phyloP scores from a whole-genome alignment of 140 eudicot genomes.

The Oenanthe javanica region DNA sequence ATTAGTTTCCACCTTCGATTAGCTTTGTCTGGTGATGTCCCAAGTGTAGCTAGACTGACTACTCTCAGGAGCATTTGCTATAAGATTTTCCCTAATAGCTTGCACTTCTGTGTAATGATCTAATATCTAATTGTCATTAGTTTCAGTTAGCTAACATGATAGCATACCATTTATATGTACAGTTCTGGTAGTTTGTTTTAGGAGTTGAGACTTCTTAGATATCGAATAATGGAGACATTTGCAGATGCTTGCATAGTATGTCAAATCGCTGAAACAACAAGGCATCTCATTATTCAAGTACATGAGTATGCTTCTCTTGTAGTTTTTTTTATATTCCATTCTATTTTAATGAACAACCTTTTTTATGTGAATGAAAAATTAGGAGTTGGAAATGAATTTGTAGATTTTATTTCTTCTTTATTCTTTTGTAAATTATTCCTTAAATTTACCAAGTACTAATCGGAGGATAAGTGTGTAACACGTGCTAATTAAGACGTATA shows the following conservation, averaged over 20 bases:
- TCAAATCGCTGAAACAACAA: not conserved
- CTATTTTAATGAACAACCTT: not conserved
- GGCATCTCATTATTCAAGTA: not conserved
- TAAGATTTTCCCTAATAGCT: constrained; percentile 6
- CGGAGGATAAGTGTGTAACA: too few species aligned
- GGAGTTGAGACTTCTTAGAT: not conserved
- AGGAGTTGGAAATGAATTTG: not conserved
- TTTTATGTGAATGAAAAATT: not conserved
- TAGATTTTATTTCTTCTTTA: too few species aligned
- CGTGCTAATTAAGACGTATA: not conserved
- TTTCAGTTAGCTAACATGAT: not conserved
- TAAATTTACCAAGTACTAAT: too few species aligned
- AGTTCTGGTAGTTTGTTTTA: not conserved
- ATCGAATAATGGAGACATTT: not conserved
- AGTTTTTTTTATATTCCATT: not conserved
- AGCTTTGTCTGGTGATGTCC: not conserved
- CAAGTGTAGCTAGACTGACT: not conserved
- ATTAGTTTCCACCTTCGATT: not conserved
- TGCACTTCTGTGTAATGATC: not conserved
- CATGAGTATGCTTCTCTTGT: not conserved
- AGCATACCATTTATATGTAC: not conserved
- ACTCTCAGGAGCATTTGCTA: constrained; percentile 9
- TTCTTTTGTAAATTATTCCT: not conserved
- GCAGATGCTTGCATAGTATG: not conserved
- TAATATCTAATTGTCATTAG: not conserved